Base-by-base conservation (phyloP, 1,284 basidiomycete species). In the Coniferiporia sulphurascens region DNA sequence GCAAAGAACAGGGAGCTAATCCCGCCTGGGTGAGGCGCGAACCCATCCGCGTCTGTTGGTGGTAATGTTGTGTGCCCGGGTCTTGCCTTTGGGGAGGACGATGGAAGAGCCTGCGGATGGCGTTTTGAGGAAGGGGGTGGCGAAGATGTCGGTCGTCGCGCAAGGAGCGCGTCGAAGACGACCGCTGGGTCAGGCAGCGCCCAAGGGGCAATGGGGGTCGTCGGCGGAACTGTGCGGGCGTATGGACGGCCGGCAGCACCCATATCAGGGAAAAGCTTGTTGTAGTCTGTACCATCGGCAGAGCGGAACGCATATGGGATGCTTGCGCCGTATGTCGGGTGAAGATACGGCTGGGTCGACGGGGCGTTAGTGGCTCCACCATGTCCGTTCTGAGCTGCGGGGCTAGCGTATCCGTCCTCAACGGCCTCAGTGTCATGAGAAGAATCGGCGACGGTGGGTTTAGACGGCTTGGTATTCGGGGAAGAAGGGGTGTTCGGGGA, bases 1-100 rank as follows among this genome's bases (percentile, higher is more conserved):
- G 87, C 84, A 65, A 93, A 93, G 71, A 89, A 87, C 32, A 90
- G 72, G 52, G 79, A 79, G 9, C 83, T 86, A 55, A 89, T 78
- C 1, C 75, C 73, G 15, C 70, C 71, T 1, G 71, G 72, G 55
- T 73, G 71, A 9, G 66, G 64, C 1, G 52, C 50, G 49, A 62
- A 63, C 21, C 59, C 57, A n/a, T 56, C 19, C 10, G 34, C 19
- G 17, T 62, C 52, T 35, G 61, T 62, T n/a, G 49, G n/a, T 7
- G 60, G 60, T 6, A 62, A 38, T 15, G 48, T 54, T n/a, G 56
- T 55, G 38, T 57, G 49, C 12, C 56, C 56, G 12, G 56, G 56
- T 6, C 17, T 55, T 6, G 59, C 55, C 27, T 62, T 44, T 4
- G 60, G 60, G 13, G 27, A 36, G 8, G 51, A 55, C 8, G 32